Conservation (phyloP, 1,284 basidiomycete genomes). For the Cryptococcus deneoformans region DNA sequence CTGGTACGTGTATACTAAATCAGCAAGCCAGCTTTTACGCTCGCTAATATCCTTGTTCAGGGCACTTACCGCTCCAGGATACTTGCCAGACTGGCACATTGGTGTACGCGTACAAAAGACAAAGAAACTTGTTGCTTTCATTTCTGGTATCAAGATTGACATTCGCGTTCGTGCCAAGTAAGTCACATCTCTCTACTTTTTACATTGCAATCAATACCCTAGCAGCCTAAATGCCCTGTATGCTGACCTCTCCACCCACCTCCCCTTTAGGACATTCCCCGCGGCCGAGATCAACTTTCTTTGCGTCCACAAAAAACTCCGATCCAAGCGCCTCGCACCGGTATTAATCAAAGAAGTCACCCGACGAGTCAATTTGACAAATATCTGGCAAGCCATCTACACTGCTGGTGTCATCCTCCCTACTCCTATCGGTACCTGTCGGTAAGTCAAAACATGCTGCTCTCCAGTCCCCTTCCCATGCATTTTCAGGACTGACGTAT, state of each 20-base stretch:
- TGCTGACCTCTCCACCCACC: not conserved
- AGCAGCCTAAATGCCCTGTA: not conserved
- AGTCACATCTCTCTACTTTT: constrained; percentile 32
- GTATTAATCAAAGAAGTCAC: constrained; percentile 99
- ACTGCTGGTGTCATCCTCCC: constrained; percentile 89
- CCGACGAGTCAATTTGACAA: constrained; percentile 81
- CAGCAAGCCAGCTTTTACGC: no score
- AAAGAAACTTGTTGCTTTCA: constrained; percentile 96
- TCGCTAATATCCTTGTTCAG: constrained; percentile 49
- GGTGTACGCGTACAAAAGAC: constrained; percentile 88
- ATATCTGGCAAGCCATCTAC: constrained; percentile 97
- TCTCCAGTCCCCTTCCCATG: not conserved
- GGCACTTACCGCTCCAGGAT: constrained; percentile 94
- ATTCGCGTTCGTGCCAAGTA: constrained; percentile 77
- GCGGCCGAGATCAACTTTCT: constrained; percentile 96
- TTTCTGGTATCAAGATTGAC: constrained; percentile 87
- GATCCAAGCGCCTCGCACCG: constrained; percentile 92
- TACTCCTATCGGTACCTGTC: constrained; percentile 80
- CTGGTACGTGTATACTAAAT: constrained; percentile 61
- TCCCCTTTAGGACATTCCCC: constrained; percentile 58
- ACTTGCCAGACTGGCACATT: constrained; percentile 89
- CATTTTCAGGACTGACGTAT: not conserved
- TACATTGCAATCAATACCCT: no score
- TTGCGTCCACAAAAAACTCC: constrained; percentile 96
- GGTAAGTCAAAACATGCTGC: constrained; percentile 52